A percentile compares a stretch with the other conserved stretches of the same genome.
phyloP scores from a whole-genome alignment of 2,329 filamentous ascomycete genomes.

The Leptographium radiaticola region DNA sequence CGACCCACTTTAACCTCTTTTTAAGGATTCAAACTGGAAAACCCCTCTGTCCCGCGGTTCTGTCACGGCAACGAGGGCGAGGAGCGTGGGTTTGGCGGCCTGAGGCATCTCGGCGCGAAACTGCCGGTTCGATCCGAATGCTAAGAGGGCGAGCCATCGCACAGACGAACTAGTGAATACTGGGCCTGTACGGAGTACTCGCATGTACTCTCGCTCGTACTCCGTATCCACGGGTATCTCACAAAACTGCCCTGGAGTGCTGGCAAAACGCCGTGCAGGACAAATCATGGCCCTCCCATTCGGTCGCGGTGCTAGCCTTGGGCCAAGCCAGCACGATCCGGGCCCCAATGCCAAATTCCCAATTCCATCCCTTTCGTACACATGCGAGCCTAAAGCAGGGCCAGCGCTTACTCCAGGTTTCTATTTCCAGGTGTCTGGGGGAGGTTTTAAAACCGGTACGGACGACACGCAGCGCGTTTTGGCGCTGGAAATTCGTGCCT shows the following conservation, averaged over 20 bases:
- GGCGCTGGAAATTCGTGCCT: neutral
- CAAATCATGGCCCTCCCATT: too few species aligned
- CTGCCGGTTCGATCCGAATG: conserved; percentile 9
- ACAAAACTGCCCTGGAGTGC: too few species aligned
- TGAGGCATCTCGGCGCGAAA: conserved; percentile 2
- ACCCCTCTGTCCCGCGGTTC: conserved; percentile 1
- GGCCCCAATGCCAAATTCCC: too few species aligned
- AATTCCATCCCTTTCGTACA: neutral
- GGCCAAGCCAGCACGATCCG: too few species aligned
- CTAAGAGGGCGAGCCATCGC: neutral
- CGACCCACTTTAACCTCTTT: conserved; percentile 2
- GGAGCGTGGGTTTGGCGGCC: neutral
- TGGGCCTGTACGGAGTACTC: neutral
- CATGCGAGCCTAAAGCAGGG: neutral
- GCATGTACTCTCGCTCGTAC: neutral
- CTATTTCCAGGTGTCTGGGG: neutral
- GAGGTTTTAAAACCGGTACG: neutral
- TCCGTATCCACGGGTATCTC: too few species aligned
- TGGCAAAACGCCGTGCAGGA: too few species aligned
- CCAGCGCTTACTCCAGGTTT: neutral
- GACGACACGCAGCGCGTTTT: neutral
- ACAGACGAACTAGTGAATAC: too few species aligned
- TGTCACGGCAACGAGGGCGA: conserved; percentile 8
- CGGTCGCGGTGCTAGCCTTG: too few species aligned
- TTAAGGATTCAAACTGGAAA: neutral